phyloP scores from a whole-genome alignment of 2,329 filamentous ascomycete genomes.

The Aspergillus clavatus region DNA sequence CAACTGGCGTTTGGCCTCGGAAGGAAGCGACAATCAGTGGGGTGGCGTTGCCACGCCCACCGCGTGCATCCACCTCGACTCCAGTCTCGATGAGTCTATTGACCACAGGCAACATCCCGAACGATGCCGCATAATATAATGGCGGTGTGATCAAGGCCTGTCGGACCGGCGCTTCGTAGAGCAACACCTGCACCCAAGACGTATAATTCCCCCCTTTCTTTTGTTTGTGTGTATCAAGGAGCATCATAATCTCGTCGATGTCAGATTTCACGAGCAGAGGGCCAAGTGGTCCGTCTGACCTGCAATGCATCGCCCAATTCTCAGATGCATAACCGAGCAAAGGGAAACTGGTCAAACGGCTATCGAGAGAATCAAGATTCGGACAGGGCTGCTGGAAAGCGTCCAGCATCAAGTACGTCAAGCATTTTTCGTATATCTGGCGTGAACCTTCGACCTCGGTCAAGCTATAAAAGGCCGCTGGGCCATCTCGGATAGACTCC shows the following conservation, averaged over 20 bases:
- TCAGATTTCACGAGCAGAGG: neutral
- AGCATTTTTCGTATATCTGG: neutral
- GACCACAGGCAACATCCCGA: neutral
- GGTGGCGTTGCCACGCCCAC: neutral
- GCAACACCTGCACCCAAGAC: neutral
- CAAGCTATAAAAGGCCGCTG: neutral
- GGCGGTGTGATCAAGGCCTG: neutral
- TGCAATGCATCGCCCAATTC: neutral
- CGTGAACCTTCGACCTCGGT: neutral
- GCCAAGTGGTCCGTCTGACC: neutral
- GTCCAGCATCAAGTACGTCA: neutral
- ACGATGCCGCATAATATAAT: neutral
- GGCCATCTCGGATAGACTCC: neutral
- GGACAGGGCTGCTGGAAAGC: neutral
- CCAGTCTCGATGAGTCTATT: neutral
- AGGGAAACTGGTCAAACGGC: neutral
- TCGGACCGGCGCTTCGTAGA: neutral
- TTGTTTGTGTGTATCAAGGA: neutral
- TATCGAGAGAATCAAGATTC: neutral
- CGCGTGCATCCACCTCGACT: neutral
- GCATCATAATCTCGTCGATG: neutral
- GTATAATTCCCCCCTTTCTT: neutral
- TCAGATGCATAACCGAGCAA: neutral
- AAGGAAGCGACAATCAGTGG: neutral
- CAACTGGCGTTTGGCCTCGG: neutral